These are phyloP conservation scores for Penstemon davidsonii DNA, from an alignment of 257 asterid genomes.

Conservation along the genomic window DNA sequence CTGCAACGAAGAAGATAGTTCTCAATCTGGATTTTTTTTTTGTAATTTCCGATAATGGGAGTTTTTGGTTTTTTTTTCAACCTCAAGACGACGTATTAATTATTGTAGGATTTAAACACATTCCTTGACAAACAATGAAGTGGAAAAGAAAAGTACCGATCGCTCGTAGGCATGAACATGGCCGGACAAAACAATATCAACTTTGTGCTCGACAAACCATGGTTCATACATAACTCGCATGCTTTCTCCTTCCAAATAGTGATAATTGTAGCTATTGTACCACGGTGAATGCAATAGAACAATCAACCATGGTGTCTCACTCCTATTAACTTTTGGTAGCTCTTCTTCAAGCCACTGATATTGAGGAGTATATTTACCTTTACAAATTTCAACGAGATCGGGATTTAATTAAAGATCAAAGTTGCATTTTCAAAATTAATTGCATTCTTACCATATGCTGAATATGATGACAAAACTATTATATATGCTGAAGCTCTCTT, in stretches of 20 bases:
- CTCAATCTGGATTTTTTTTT: no score
- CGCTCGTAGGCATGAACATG: slow-evolving; percentile 88
- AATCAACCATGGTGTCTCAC: slow-evolving; percentile 79
- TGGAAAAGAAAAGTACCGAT: slow-evolving; percentile 36
- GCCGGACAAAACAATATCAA: slow-evolving; percentile 76
- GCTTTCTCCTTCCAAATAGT: slow-evolving; percentile 78
- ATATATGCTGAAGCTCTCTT: slow-evolving; percentile 82
- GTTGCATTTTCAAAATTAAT: neutral
- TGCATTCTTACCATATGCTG: slow-evolving; percentile 51
- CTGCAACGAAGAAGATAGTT: slow-evolving; percentile 24
- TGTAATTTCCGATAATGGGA: no score
- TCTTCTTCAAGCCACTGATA: slow-evolving; percentile 61
- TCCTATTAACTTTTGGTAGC: slow-evolving; percentile 66
- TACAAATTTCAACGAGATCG: no score
- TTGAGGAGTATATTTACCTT: slow-evolving; percentile 80
- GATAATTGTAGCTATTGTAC: slow-evolving; percentile 82
- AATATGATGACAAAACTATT: slow-evolving; percentile 65
- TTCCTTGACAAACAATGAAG: no score
- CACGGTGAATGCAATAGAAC: slow-evolving; percentile 73
- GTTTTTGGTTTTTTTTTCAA: no score
- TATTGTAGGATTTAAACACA: no score
- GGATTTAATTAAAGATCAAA: neutral
- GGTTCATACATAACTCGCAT: slow-evolving; percentile 81
- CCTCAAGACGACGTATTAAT: no score
- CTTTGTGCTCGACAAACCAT: slow-evolving; percentile 73